A percentile compares a stretch with the other conserved stretches of the same genome.
phyloP scores from a whole-genome alignment of 2,329 filamentous ascomycete genomes.

The Metarhizium brunneum region DNA sequence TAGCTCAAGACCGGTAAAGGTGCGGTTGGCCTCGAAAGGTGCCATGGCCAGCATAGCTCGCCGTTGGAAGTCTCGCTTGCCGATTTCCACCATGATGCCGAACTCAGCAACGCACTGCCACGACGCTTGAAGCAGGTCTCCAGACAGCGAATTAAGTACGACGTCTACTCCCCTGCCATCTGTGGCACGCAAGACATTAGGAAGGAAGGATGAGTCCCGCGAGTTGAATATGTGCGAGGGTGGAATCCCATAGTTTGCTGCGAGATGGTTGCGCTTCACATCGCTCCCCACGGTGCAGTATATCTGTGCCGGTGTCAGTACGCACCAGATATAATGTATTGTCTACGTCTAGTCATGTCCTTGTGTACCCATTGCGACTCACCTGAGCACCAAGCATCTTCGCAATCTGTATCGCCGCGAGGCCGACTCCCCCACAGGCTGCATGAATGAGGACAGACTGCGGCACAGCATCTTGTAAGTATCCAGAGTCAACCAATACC shows the following conservation, averaged over 20 bases:
- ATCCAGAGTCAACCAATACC: neutral
- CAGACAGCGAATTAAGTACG: constrained; percentile 18
- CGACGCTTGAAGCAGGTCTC: constrained; percentile 17
- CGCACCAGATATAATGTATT: neutral
- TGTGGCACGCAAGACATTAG: constrained; percentile 12
- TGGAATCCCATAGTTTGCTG: constrained; percentile 12
- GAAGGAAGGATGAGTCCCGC: constrained; percentile 2
- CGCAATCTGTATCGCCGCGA: constrained; percentile 18
- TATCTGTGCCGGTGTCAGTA: neutral
- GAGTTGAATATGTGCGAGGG: constrained; percentile 25
- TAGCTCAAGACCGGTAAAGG: constrained; percentile 21
- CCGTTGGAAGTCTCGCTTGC: constrained; percentile 23
- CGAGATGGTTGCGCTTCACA: constrained; percentile 19
- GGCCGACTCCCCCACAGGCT: constrained; percentile 20
- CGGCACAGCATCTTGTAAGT: neutral
- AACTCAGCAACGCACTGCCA: constrained; percentile 25
- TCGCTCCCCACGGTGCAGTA: constrained; percentile 18
- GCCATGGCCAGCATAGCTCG: constrained; percentile 32
- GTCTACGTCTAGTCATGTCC: too few relatives aligned
- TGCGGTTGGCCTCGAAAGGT: constrained; percentile 25
- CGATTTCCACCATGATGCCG: constrained; percentile 27
- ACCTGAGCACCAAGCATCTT: constrained; percentile 13
- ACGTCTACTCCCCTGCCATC: constrained; percentile 16
- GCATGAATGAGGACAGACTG: constrained; percentile 22
- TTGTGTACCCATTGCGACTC: neutral